Evolutionary conservation across 164 flowering plant species (phyloP), one percentile per base, ranked within the genome.

Genomic region (Magnolia kwangsiensis): DNA sequence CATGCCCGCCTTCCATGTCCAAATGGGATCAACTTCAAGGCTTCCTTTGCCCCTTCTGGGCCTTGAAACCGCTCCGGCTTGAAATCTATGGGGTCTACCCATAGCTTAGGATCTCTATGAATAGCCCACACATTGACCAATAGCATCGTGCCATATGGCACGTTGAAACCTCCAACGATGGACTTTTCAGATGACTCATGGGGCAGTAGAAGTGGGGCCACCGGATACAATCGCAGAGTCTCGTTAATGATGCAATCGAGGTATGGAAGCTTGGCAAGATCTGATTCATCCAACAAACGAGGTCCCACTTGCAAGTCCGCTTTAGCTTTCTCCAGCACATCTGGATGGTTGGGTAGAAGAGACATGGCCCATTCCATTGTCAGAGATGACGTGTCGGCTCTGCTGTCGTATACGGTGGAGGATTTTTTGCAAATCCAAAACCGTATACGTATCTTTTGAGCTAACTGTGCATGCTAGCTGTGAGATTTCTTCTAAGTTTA

Each of bases 331-430:
- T 61, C 50, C n/a, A 87, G 64, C 37, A 61, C 78, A 0, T 83
- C 81, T 0, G 90, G 87, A 68, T 87, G 77, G 69, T 79, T 81
- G 4, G 86, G 74, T 4, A 89, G 81, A 50, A 86, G 89, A 0
- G 90, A 75, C 79, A 87, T 77, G 24, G 88, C 89, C 85, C 86
- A 86, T 76, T 85, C 89, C 75, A 86, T 21, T 0, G 88, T 84
- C 0, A 20, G 19, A 0, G 82, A 23, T n/a, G 89, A 71, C 4
- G 90, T 86, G 8, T 87, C 89, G 16, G 83, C 78, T 55, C 92
- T n/a, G n/a, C n/a, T n/a, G n/a, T n/a, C n/a, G n/a, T n/a, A n/a
- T n/a, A n/a, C n/a, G n/a, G n/a, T n/a, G n/a, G n/a, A n/a, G n/a
- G n/a, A n/a, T n/a, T n/a, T n/a, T n/a, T n/a, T n/a, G n/a, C n/a